Evolutionary conservation across 768 basidiomycete species (phyloP), one percentile per base, ranked within the genome.

Genomic region (Zangia roseola): DNA sequence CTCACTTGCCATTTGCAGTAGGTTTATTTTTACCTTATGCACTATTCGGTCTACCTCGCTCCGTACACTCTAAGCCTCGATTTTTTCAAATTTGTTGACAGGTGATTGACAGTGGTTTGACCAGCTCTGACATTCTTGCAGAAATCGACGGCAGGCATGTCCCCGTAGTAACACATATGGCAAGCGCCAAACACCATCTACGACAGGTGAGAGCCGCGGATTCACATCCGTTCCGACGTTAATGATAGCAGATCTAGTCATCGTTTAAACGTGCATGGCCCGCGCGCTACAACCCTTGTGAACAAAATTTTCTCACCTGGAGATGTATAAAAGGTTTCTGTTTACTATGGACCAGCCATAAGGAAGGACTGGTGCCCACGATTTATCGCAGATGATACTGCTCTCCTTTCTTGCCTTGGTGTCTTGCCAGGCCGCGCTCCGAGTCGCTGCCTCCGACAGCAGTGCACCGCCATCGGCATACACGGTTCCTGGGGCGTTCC

Each of bases 401-500:
- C 10, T 42, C 25, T 30, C 7, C 12, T 34, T 40, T 19, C 13
- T 49, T 34, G 20, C 25, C 12, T 17, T 49, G 4, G 40, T 10
- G 10, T 49, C 36, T 8, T 30, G 36, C 21, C 41, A 43, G 21
- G 25, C 19, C 17, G 51, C 25, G 2, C 24, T 48, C n/a, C n/a
- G n/a, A n/a, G n/a, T n/a, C 10, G 37, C 41, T 14, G 39, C 33
- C 26, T 21, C 42, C 20, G 42, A 25, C 24, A 38, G 52, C 5
- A 37, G 38, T 20, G 42, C 19, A 8, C 23, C 39, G 1, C 34
- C 19, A 10, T 43, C 71, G 70, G 75, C 75, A 6, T 84, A 77
- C 60, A 80, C 82, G 1, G 83, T 69, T 14, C 77, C 81, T 6
- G 83, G 82, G 14, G 54, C 65, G 6, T 86, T 85, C 60, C 83